Percentiles rank a stretch among this genome's conserved stretches.
These are phyloP conservation scores for Saccharomycopsis fermentans DNA, from an alignment of 805 yeast species.

Conservation along the genomic window DNA sequence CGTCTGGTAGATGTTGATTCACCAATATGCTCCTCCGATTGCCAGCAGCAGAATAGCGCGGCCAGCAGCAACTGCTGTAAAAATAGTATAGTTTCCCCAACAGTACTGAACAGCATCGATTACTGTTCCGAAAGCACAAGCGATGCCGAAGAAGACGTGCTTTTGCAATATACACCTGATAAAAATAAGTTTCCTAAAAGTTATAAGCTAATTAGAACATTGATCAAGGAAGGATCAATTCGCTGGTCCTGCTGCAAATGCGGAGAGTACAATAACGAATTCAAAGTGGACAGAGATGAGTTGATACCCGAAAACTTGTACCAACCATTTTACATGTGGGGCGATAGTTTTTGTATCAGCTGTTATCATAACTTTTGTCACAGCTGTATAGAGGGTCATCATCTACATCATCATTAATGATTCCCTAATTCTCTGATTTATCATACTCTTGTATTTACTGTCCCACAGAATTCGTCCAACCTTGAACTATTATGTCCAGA, in stretches of 20 bases:
- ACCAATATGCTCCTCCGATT: background rate
- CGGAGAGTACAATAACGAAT: conserved; percentile 6
- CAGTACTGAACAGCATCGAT: background rate
- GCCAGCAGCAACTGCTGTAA: background rate
- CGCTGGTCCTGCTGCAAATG: conserved; percentile 17
- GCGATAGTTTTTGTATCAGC: conserved; percentile 14
- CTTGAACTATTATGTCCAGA: no score
- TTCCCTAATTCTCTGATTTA: no score
- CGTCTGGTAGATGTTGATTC: background rate
- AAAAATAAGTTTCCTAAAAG: conserved; percentile 7
- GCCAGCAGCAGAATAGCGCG: background rate
- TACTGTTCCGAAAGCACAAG: background rate
- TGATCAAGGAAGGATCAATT: conserved; percentile 10
- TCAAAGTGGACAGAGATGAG: conserved; percentile 7
- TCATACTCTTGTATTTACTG: no score
- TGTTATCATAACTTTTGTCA: conserved; percentile 17
- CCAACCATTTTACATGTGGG: conserved; percentile 17
- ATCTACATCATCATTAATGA: background rate
- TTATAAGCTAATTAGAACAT: conserved; percentile 4
- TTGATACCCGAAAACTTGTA: conserved; percentile 8
- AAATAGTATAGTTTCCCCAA: background rate
- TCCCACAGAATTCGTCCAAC: no score
- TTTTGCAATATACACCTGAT: conserved; percentile 7
- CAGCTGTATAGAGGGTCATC: conserved; percentile 13
- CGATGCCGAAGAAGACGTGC: background rate